These are phyloP conservation scores for Leccinum glutinopallens DNA, from an alignment of 1,284 basidiomycete species.

Conservation along the genomic window DNA sequence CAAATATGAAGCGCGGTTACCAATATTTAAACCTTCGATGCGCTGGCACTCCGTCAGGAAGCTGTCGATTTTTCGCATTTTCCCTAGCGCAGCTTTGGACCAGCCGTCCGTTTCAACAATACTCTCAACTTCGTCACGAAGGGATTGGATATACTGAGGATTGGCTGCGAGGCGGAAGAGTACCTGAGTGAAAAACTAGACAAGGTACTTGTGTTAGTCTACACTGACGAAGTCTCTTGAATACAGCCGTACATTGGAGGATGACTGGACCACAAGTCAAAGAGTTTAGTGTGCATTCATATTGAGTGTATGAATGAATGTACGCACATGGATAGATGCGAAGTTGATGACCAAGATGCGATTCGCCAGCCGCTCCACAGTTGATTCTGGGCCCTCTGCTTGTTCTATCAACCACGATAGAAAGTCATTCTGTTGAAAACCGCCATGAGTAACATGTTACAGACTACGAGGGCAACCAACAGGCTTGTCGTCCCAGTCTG, in stretches of 20 bases:
- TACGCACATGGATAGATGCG: conserved; percentile 26
- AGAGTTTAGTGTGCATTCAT: not conserved
- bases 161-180: conserved; percentile 31
- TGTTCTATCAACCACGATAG: conserved; percentile 46
- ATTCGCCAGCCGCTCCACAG: conserved; percentile 33
- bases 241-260: conserved; percentile 19
- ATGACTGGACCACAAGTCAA: conserved; percentile 6
- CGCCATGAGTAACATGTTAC: not conserved
- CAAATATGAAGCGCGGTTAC: conserved; percentile 22
- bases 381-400: conserved; percentile 35
- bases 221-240: not conserved
- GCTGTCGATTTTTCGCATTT: conserved; percentile 49
- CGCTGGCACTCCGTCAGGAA: conserved; percentile 45
- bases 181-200: conserved; percentile 37
- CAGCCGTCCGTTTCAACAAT: conserved; percentile 43
- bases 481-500: conserved; percentile 39
- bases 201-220: not conserved
- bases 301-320: conserved; percentile 29
- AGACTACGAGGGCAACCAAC: conserved; percentile 26
- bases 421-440: conserved; percentile 35
- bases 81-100: conserved; percentile 42
- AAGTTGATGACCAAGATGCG: conserved; percentile 42
- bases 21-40: conserved; percentile 29
- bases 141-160: conserved; percentile 36
- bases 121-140: conserved; percentile 46